phyloP scores from a whole-genome alignment of 495 filamentous ascomycete species.

The Talaromyces trachyspermus region DNA sequence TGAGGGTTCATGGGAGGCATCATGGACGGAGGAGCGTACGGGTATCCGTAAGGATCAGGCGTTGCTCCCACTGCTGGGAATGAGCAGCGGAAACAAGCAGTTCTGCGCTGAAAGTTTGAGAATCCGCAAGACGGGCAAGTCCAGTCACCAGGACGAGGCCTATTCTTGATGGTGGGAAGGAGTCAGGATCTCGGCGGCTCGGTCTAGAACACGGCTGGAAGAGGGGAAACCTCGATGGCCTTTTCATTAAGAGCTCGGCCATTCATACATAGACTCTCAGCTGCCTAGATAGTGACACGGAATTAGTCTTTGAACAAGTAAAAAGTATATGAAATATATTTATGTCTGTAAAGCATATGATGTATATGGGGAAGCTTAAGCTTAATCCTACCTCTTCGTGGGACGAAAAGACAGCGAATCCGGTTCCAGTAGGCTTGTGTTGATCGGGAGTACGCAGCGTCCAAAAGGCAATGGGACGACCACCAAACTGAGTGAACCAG shows the following conservation, averaged over 20 bases:
- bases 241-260: conserved; percentile 96
- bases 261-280: conserved; percentile 98
- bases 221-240: conserved; percentile 95
- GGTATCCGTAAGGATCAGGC: conserved; percentile 70
- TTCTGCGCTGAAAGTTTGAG: conserved; percentile 90
- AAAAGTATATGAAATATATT: conserved; percentile 5
- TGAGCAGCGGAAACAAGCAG: conserved; percentile 96
- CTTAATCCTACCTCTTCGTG: conserved; percentile 99
- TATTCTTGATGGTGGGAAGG: conserved; percentile 99
- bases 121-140: conserved; percentile 87
- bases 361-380: too few species aligned
- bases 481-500: conserved; percentile 98
- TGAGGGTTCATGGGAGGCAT: conserved; percentile 78
- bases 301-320: background rate
- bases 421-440: conserved; percentile 95
- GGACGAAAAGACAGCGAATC: conserved; percentile 96
- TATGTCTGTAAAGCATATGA: too few species aligned
- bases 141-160: conserved; percentile 95
- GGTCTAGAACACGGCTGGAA: conserved; percentile 89
- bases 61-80: conserved; percentile 84
- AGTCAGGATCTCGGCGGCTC: conserved; percentile 88
- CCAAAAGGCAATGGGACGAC: conserved; percentile 98
- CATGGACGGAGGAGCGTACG: conserved; percentile 72
- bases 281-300: conserved; percentile 50
- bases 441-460: conserved; percentile 95